Evolutionary conservation across 805 yeast species (phyloP), one percentile per base, ranked within the genome.

Genomic region (Scheffersomyces amazonensis): DNA sequence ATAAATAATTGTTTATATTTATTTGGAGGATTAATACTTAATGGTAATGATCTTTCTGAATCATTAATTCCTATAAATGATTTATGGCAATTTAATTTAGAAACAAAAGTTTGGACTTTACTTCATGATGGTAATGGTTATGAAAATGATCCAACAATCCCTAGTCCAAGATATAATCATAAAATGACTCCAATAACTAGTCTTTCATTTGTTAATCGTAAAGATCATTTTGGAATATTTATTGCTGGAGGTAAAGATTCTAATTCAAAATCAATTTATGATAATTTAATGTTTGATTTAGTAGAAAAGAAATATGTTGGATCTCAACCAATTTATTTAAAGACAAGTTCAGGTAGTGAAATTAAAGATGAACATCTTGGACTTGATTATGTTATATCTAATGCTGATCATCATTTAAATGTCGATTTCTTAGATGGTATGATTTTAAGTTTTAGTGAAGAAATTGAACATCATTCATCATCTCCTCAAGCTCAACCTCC

Each of bases 81-180:
- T 48, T 57, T 83, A 18, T 86, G 93, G 91, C 73, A 73, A 48
- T 78, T 81, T 47, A 75, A 81, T 53, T 55, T 81, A 29, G 69
- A 66, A 27, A 60, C 73, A 3, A 67, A 64, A 36, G 55, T 56
- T 9, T 85, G 93, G 91, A 52, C 53, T 1, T 67, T 78, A 34
- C 51, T 82, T 2, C 69, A 68, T 34, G 69, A 67, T 42, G 58
- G 58, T 5, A 9, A 40, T 10, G 53, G 48, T 18, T 50, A 43
- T 42, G 52, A 50, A 15, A 25, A 34, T 3, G 52, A 54, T 36
- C 38, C 46, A 2, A 13, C 47, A 2, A 40, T 59, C 5, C 66
- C 69, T 15, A 31, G 50, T 38, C 60, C 71, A 13, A 63, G 89
- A 39, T 83, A 62, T 51, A 73, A 75, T 41, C 87, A 80, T 51